Conservation (phyloP, 2,329 filamentous ascomycete genomes). For the Fusarium guadeloupense region DNA sequence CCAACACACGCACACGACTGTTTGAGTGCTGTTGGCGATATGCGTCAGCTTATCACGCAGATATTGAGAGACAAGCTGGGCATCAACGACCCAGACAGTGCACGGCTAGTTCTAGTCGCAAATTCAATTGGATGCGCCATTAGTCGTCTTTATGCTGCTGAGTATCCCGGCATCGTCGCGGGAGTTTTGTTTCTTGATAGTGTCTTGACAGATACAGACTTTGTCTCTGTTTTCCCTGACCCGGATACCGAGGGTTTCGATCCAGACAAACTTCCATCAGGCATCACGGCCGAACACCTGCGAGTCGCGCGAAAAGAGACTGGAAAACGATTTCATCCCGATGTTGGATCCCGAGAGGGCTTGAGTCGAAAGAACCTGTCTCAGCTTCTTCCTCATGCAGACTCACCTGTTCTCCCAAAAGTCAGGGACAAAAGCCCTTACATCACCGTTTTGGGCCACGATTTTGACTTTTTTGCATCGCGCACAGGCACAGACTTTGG, state of each 20-base stretch:
- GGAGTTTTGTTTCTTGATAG: constrained; percentile 64
- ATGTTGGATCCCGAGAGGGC: constrained; percentile 30
- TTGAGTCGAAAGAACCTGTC: constrained; percentile 33
- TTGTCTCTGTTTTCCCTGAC: constrained; percentile 64
- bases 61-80: constrained; percentile 6
- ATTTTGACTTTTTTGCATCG: constrained; percentile 32
- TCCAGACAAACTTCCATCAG: constrained; percentile 28
- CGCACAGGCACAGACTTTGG: constrained; percentile 7
- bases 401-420: constrained; percentile 20
- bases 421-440: background rate
- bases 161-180: constrained; percentile 55
- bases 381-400: constrained; percentile 26
- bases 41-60: constrained; percentile 30
- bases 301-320: constrained; percentile 19
- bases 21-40: constrained; percentile 46
- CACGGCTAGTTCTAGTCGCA: constrained; percentile 19
- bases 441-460: constrained; percentile 38
- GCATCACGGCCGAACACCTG: constrained; percentile 16
- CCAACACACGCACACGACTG: constrained; percentile 58
- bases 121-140: constrained; percentile 47
- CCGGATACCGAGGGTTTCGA: constrained; percentile 60
- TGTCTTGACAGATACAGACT: constrained; percentile 66
- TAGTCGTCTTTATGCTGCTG: constrained; percentile 60
- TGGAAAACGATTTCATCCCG: constrained; percentile 32
- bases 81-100: background rate